Conservation (phyloP, 495 filamentous ascomycete species). For the Xylaria castorea region DNA sequence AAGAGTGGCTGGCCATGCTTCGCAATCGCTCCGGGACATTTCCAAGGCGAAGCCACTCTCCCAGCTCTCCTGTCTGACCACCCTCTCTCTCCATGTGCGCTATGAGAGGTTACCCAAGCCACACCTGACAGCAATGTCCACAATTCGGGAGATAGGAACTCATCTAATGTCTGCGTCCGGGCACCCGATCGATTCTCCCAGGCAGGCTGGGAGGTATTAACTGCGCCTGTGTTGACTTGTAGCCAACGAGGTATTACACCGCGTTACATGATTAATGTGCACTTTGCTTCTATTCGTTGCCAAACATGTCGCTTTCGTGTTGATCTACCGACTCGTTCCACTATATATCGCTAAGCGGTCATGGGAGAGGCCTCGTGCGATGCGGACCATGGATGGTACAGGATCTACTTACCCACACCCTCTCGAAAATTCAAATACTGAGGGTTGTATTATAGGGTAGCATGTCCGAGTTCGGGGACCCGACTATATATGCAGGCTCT, state of each 20-base stretch:
- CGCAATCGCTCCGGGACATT: background rate
- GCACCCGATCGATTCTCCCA: background rate
- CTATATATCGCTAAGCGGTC: slow-evolving; percentile 4
- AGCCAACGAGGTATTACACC: background rate
- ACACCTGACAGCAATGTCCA: slow-evolving; percentile 20
- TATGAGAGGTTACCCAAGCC: background rate
- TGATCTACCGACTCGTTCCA: slow-evolving; percentile 9
- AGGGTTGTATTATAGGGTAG: slow-evolving; percentile 18
- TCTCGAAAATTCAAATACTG: background rate
- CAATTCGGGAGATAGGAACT: slow-evolving; percentile 4
- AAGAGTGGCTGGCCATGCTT: background rate
- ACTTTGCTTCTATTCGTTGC: background rate
- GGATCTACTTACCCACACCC: slow-evolving; percentile 12
- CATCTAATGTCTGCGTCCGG: background rate
- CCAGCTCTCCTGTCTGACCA: slow-evolving; percentile 18
- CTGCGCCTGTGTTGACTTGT: background rate
- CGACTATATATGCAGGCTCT: background rate
- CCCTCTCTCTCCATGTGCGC: background rate
- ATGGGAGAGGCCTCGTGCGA: slow-evolving; percentile 5
- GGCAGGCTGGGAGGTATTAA: slow-evolving; percentile 4
- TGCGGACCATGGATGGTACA: slow-evolving; percentile 9
- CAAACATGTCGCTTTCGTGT: background rate
- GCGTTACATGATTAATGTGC: slow-evolving; percentile 6
- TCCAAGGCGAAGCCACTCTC: background rate
- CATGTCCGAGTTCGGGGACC: slow-evolving; percentile 14